phyloP scores from a whole-genome alignment of 2,329 filamentous ascomycete species.

The Xylariaceae sp. region DNA sequence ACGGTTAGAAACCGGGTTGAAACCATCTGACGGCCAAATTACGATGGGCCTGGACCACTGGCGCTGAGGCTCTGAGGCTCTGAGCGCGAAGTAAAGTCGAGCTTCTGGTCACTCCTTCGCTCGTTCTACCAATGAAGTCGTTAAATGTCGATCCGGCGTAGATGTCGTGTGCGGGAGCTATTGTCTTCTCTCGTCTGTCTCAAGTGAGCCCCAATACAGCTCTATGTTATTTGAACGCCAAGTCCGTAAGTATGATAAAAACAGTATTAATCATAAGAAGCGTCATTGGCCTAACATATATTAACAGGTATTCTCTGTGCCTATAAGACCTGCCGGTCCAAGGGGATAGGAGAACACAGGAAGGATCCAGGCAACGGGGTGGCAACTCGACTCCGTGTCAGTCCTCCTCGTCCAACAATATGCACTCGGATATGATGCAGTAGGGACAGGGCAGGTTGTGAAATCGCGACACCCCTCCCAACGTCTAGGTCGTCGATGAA shows the following conservation, averaged over 20 bases:
- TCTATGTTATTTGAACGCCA: neutral
- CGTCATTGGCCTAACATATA: neutral
- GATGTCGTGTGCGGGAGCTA: neutral
- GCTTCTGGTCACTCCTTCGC: neutral
- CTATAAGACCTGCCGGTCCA: neutral
- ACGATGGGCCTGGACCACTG: neutral
- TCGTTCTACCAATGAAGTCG: neutral
- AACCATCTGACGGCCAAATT: neutral
- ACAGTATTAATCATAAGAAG: neutral
- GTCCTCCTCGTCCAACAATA: slow-evolving; percentile 4
- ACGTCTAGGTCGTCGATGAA: neutral
- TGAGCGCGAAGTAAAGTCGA: neutral
- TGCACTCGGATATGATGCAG: neutral
- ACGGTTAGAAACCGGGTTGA: neutral
- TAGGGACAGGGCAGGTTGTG: neutral
- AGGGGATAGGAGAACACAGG: neutral
- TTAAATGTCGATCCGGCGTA: neutral
- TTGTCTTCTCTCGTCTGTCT: neutral
- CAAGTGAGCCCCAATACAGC: neutral
- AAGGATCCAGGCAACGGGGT: neutral
- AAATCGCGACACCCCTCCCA: neutral
- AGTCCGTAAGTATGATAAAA: neutral
- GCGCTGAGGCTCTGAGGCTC: neutral
- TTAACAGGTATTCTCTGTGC: neutral
- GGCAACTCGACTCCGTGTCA: neutral